Evolutionary conservation across 495 filamentous ascomycete species (phyloP).

Genomic region (Mytilinidion resinicola): DNA sequence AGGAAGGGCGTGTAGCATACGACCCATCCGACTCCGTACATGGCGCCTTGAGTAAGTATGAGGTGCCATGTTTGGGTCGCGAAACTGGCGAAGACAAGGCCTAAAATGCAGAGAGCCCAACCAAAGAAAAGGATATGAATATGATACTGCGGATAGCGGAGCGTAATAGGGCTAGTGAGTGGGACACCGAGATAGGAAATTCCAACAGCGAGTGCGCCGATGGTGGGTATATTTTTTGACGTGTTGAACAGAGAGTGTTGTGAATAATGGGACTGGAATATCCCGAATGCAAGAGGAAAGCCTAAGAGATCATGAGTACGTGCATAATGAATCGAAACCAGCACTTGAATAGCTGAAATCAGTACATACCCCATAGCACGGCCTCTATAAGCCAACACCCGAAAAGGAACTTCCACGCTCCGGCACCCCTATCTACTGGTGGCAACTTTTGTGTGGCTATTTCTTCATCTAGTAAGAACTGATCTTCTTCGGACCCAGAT

Average conservation of each 20-base stretch:
- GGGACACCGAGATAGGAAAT: slow-evolving; percentile 27
- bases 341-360: neutral
- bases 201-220: slow-evolving; percentile 25
- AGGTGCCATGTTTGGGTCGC: slow-evolving; percentile 22
- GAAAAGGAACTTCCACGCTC: slow-evolving; percentile 10
- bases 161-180: slow-evolving; percentile 18
- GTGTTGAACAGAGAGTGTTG: slow-evolving; percentile 9
- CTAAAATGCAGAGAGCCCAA: slow-evolving; percentile 22
- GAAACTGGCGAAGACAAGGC: slow-evolving; percentile 23
- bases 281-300: slow-evolving; percentile 31
- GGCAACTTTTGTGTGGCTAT: neutral
- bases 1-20: slow-evolving; percentile 29
- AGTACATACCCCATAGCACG: slow-evolving; percentile 5
- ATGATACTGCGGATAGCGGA: slow-evolving; percentile 18
- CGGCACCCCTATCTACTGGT: slow-evolving; percentile 6
- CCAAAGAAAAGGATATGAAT: slow-evolving; percentile 17
- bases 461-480: neutral
- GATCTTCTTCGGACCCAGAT: neutral
- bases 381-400: slow-evolving; percentile 7
- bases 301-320: slow-evolving; percentile 13
- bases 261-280: slow-evolving; percentile 29
- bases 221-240: slow-evolving; percentile 16
- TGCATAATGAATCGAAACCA: too few species aligned
- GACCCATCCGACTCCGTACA: slow-evolving; percentile 28
- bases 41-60: slow-evolving; percentile 24